Evolutionary conservation across 306 rosid genomes (phyloP).

Genomic region (Quercus dentata): DNA sequence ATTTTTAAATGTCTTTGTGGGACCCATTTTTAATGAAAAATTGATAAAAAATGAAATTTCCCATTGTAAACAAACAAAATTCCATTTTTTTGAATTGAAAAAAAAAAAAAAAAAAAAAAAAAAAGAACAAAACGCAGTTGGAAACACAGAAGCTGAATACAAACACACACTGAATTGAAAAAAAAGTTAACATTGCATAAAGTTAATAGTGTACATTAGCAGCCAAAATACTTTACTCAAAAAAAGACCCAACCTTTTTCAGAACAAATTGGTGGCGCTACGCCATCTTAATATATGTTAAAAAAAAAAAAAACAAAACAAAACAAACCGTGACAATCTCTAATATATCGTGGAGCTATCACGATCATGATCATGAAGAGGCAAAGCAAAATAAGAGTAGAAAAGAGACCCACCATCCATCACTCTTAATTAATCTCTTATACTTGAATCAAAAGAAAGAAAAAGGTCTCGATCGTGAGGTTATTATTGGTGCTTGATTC

Average conservation of each 20-base stretch:
- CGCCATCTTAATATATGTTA: slow-evolving; percentile 18
- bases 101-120: too few species aligned
- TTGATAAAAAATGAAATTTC: too few species aligned
- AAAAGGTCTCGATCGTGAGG: slow-evolving; percentile 15
- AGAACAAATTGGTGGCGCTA: slow-evolving; percentile 35
- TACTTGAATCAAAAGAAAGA: slow-evolving; percentile 48
- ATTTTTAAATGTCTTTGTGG: too few species aligned
- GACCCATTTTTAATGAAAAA: too few species aligned
- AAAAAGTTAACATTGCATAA: too few species aligned
- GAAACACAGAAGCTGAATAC: too few species aligned
- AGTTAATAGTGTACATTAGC: not conserved
- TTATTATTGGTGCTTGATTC: slow-evolving; percentile 35
- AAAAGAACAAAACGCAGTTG: too few species aligned
- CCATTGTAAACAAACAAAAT: too few species aligned
- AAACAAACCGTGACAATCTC: slow-evolving; percentile 19
- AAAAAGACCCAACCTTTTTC: slow-evolving; percentile 23
- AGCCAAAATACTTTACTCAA: not conserved
- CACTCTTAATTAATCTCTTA: not conserved
- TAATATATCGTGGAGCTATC: slow-evolving; percentile 18
- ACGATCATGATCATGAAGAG: not conserved
- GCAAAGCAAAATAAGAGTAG: slow-evolving; percentile 12
- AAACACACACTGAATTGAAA: too few species aligned
- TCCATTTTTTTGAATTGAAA: too few species aligned
- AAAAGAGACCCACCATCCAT: slow-evolving; percentile 18
- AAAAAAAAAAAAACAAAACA: too few species aligned